phyloP scores from a whole-genome alignment of 1,139 yeast genomes.

The Debaryomyces psychrophilus region DNA sequence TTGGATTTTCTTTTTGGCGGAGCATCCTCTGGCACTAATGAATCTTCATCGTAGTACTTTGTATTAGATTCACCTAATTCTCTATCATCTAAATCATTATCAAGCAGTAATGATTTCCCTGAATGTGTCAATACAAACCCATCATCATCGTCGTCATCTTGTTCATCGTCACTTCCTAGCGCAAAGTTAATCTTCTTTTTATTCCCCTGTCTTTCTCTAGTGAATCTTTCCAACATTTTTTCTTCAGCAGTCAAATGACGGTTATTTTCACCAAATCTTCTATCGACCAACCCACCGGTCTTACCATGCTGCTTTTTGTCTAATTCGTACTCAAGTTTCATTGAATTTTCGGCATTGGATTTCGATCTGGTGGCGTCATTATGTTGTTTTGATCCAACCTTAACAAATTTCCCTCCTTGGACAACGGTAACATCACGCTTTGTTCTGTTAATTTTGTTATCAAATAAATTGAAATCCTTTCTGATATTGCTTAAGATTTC shows the following conservation, averaged over 20 bases:
- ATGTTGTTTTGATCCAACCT: slow-evolving; percentile 57
- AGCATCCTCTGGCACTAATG: slow-evolving; percentile 27
- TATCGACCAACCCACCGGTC: slow-evolving; percentile 79
- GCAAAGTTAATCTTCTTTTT: slow-evolving; percentile 61
- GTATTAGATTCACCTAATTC: slow-evolving; percentile 24
- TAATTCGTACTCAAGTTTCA: slow-evolving; percentile 69
- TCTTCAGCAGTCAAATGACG: slow-evolving; percentile 77
- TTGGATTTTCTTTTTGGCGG: slow-evolving; percentile 75
- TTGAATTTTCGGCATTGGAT: slow-evolving; percentile 74
- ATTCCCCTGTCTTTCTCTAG: slow-evolving; percentile 76
- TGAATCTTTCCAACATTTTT: slow-evolving; percentile 92
- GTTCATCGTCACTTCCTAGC: slow-evolving; percentile 69
- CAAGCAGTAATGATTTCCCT: slow-evolving; percentile 67
- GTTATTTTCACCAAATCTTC: slow-evolving; percentile 91
- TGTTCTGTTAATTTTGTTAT: slow-evolving; percentile 67
- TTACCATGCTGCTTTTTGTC: slow-evolving; percentile 64
- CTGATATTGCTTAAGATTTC: slow-evolving; percentile 64
- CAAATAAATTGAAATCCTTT: slow-evolving; percentile 88
- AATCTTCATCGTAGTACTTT: slow-evolving; percentile 41
- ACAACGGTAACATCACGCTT: slow-evolving; percentile 67
- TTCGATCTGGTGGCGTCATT: slow-evolving; percentile 53
- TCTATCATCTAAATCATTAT: slow-evolving; percentile 43
- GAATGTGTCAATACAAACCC: slow-evolving; percentile 70
- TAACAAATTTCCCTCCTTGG: slow-evolving; percentile 55
- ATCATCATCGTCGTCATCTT: slow-evolving; percentile 46